Evolutionary conservation across 495 filamentous ascomycete species (phyloP).

Genomic region (Penicillium dipodomyicola): DNA sequence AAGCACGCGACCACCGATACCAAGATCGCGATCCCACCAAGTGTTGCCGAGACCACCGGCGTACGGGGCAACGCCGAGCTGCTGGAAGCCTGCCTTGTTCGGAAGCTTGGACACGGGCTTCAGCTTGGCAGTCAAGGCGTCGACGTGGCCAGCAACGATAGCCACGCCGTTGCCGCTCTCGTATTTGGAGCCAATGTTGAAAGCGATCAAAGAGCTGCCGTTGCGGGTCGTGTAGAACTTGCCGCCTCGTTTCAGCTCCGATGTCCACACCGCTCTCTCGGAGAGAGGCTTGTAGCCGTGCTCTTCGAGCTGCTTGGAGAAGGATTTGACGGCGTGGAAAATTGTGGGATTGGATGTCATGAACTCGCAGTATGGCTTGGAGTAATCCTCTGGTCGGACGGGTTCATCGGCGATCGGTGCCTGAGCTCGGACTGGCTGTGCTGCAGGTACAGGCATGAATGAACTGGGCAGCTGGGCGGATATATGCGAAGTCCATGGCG

Average conservation of each 20-base stretch:
- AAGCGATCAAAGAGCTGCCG: constrained; percentile 82
- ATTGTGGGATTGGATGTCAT: constrained; percentile 87
- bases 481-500: constrained; percentile 27
- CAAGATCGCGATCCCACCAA: constrained; percentile 94
- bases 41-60: constrained; percentile 80
- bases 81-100: constrained; percentile 77
- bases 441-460: constrained; percentile 9
- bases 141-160: constrained; percentile 84
- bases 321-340: constrained; percentile 80
- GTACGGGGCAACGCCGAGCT: constrained; percentile 90
- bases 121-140: constrained; percentile 81
- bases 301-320: constrained; percentile 65
- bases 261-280: constrained; percentile 73
- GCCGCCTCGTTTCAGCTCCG: constrained; percentile 71
- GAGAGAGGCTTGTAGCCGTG: constrained; percentile 75
- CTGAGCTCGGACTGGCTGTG: constrained; percentile 16
- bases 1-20: constrained; percentile 83
- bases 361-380: constrained; percentile 83
- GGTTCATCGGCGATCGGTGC: constrained; percentile 19
- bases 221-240: constrained; percentile 90
- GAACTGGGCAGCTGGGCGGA: constrained; percentile 23
- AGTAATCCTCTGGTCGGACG: constrained; percentile 58
- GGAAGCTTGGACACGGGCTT: constrained; percentile 87
- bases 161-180: constrained; percentile 80
- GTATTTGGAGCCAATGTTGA: constrained; percentile 77